These are phyloP conservation scores for Tetradesmus obliquus DNA, from an alignment of 139 green algal genomes.

Conservation along the genomic window DNA sequence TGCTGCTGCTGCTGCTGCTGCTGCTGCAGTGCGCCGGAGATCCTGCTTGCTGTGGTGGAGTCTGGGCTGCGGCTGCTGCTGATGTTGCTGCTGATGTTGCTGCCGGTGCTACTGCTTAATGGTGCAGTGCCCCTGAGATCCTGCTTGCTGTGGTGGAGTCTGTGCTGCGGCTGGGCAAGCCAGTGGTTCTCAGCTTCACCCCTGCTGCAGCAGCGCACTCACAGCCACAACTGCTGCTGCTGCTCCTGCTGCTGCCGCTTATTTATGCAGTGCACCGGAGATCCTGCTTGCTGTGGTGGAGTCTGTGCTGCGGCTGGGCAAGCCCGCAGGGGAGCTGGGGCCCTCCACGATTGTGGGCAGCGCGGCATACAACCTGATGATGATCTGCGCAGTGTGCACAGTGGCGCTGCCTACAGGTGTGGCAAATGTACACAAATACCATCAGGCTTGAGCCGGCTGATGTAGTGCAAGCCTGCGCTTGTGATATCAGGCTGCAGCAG, in stretches of 20 bases:
- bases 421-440: not conserved
- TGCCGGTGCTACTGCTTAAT: not conserved
- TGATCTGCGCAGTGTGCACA: conserved; percentile 61
- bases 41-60: not conserved
- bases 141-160: conserved; percentile 51
- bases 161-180: conserved; percentile 37
- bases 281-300: conserved; percentile 55
- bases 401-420: conserved; percentile 35
- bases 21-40: not conserved
- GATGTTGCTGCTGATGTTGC: too few species aligned
- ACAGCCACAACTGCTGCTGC: not conserved
- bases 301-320: conserved; percentile 35
- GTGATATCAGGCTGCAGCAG: too few species aligned
- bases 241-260: not conserved
- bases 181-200: not conserved
- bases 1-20: not conserved
- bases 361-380: conserved; percentile 63
- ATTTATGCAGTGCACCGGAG: conserved; percentile 50
- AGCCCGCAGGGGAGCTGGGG: conserved; percentile 54
- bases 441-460: too few species aligned
- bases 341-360: conserved; percentile 60
- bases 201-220: too few species aligned
- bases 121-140: conserved; percentile 55
- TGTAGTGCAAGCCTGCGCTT: too few species aligned
- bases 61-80: not conserved